phyloP scores from a whole-genome alignment of 1,139 yeast species.

The Blastobotrys illinoisensis region DNA sequence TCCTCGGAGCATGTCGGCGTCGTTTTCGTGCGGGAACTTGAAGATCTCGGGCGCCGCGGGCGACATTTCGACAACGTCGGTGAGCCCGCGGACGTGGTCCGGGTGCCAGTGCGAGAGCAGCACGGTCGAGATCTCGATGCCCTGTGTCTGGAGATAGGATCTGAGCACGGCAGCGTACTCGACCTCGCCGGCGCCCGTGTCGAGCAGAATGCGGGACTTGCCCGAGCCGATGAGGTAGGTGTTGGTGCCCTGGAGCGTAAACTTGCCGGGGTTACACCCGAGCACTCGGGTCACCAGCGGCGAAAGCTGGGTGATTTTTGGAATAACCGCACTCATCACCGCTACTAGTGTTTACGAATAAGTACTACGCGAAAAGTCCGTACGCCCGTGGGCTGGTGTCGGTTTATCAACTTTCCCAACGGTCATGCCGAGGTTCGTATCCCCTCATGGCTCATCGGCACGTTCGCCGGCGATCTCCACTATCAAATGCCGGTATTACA shows the following conservation, averaged over 20 bases:
- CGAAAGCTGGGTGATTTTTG: slow-evolving; percentile 31
- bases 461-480: too few species aligned
- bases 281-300: slow-evolving; percentile 36
- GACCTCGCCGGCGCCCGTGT: slow-evolving; percentile 35
- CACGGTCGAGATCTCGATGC: slow-evolving; percentile 28
- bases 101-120: slow-evolving; percentile 38
- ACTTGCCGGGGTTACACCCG: slow-evolving; percentile 37
- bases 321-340: slow-evolving; percentile 11
- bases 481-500: too few species aligned
- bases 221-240: slow-evolving; percentile 38
- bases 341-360: too few species aligned
- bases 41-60: slow-evolving; percentile 11
- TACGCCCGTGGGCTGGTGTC: slow-evolving; percentile 2
- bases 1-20: slow-evolving; percentile 5
- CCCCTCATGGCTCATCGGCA: neutral
- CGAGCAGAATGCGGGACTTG: slow-evolving; percentile 30
- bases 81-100: slow-evolving; percentile 36
- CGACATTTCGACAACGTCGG: slow-evolving; percentile 14
- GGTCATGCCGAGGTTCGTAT: neutral
- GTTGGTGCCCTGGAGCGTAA: slow-evolving; percentile 40
- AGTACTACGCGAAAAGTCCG: too few species aligned
- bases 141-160: slow-evolving; percentile 23
- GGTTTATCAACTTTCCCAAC: neutral
- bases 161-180: slow-evolving; percentile 28
- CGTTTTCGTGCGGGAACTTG: slow-evolving; percentile 11